phyloP scores from a whole-genome alignment of 1,284 basidiomycete genomes.

The Cutaneotrichosporon curvatum region DNA sequence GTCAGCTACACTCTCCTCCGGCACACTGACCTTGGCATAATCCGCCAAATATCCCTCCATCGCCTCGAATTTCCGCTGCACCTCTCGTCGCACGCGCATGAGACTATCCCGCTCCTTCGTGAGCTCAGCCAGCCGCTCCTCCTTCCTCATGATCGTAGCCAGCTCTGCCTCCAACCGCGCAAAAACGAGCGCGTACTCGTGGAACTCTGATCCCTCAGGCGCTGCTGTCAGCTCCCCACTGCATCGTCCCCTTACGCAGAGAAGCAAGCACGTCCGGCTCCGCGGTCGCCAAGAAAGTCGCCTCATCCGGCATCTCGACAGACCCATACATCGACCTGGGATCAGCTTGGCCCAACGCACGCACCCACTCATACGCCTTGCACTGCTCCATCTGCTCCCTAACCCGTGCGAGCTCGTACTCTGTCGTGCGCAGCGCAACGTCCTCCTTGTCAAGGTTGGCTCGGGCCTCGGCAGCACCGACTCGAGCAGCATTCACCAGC shows the following conservation, averaged over 20 bases:
- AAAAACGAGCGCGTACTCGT: conserved; percentile 29
- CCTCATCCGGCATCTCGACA: conserved; percentile 24
- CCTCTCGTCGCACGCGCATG: conserved; percentile 34
- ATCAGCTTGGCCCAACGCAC: not conserved
- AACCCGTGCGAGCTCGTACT: conserved; percentile 37
- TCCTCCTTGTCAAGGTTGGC: conserved; percentile 30
- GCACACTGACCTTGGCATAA: conserved; percentile 28
- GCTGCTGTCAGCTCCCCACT: conserved; percentile 13
- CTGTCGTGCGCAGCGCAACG: conserved; percentile 28
- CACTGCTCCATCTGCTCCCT: conserved; percentile 36
- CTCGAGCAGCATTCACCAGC: conserved; percentile 30
- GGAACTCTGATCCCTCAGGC: conserved; percentile 18
- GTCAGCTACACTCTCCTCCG: conserved; percentile 4
- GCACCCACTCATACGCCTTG: conserved; percentile 34
- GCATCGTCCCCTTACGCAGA: conserved; percentile 28
- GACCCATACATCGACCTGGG: conserved; percentile 29
- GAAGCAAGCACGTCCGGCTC: conserved; percentile 13
- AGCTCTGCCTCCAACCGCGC: conserved; percentile 36
- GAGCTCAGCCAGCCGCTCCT: conserved; percentile 24
- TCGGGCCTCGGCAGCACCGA: conserved; percentile 25
- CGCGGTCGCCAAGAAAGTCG: conserved; percentile 18
- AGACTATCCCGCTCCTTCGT: conserved; percentile 33
- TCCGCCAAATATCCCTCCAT: conserved; percentile 32
- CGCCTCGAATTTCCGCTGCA: conserved; percentile 31
- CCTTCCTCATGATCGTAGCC: conserved; percentile 28